phyloP scores from a whole-genome alignment of 2,329 filamentous ascomycete species.

The Scleromitrula shiraiana region DNA sequence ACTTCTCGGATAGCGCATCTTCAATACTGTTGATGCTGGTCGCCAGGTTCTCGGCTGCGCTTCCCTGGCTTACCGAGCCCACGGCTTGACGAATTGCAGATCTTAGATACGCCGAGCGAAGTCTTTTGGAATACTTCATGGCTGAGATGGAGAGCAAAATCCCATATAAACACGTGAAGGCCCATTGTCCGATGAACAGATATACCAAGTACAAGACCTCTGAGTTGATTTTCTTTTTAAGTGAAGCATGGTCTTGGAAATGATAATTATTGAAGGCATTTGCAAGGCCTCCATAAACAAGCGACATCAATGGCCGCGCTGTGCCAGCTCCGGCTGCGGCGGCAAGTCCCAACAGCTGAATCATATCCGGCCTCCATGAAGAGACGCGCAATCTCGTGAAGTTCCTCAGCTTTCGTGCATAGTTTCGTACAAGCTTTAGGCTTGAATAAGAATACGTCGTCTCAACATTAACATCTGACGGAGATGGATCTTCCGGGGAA shows the following conservation, averaged over 20 bases:
- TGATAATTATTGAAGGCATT: slow-evolving; percentile 7
- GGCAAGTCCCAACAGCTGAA: neutral
- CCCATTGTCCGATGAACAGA: slow-evolving; percentile 6
- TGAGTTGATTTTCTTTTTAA: neutral
- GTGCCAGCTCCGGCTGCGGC: slow-evolving; percentile 46
- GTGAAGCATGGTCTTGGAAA: neutral
- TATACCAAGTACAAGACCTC: slow-evolving; percentile 7
- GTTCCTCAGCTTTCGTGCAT: no score
- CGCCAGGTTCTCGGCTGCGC: neutral
- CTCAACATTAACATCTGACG: no score
- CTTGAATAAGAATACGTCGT: no score
- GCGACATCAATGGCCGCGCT: slow-evolving; percentile 42
- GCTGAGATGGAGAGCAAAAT: slow-evolving; percentile 7
- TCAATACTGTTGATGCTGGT: slow-evolving; percentile 2
- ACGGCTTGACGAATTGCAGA: slow-evolving; percentile 4
- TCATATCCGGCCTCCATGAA: no score
- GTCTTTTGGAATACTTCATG: neutral
- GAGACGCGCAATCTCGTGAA: no score
- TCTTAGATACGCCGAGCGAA: slow-evolving; percentile 2
- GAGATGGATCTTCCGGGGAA: no score
- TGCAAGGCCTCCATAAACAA: slow-evolving; percentile 68
- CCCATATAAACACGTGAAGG: neutral
- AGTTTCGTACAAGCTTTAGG: no score
- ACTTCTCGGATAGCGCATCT: slow-evolving; percentile 59
- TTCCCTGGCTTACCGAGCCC: neutral